Conservation (phyloP, 305 asterid genomes). For the Rubia tinctorum region DNA sequence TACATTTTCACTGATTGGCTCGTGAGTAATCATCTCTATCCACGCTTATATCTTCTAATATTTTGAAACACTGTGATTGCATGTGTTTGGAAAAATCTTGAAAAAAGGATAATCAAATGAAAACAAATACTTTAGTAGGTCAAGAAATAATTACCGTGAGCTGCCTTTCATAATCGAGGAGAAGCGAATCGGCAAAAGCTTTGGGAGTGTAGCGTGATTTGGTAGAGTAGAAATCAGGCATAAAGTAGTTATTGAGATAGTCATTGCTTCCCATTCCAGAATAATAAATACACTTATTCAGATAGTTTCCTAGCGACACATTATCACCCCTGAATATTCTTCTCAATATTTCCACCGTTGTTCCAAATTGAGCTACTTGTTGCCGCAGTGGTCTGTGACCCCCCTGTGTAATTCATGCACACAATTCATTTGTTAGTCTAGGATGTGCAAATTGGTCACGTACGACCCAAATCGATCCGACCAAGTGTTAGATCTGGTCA, state of each 20-base stretch:
- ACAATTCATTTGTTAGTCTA: neutral
- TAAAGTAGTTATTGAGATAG: conserved; percentile 85
- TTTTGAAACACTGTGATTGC: too few species aligned
- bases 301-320: conserved; percentile 44
- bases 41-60: too few species aligned
- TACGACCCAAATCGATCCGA: too few species aligned
- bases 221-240: conserved; percentile 67
- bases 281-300: conserved; percentile 70
- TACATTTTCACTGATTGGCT: too few species aligned
- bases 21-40: too few species aligned
- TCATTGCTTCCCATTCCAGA: conserved; percentile 91
- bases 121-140: neutral
- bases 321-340: conserved; percentile 58
- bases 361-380: conserved; percentile 58
- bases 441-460: neutral
- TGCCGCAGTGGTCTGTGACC: conserved; percentile 72
- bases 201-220: conserved; percentile 51
- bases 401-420: conserved; percentile 41
- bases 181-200: conserved; percentile 67
- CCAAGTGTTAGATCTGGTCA: too few species aligned
- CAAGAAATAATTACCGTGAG: conserved; percentile 35
- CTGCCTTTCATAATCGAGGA: conserved; percentile 64
- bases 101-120: too few species aligned
- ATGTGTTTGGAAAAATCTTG: too few species aligned
- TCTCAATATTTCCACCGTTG: conserved; percentile 50